Evolutionary conservation across 2,329 filamentous ascomycete genomes (phyloP).

Genomic region (Colletotrichum sp.): DNA sequence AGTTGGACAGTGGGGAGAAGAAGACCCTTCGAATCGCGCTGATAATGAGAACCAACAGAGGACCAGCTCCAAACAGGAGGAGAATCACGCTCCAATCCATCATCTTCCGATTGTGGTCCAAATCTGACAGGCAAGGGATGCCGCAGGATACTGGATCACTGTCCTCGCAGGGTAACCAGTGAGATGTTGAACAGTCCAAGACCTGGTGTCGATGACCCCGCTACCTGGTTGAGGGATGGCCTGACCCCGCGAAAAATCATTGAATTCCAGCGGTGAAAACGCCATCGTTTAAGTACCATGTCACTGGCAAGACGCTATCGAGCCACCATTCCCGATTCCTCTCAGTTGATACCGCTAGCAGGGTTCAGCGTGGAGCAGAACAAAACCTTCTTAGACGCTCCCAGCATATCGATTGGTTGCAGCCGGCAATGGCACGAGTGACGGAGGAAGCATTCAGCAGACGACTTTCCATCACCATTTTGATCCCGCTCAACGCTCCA

Average conservation of each 20-base stretch:
- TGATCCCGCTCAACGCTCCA: neutral
- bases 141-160: neutral
- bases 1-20: neutral
- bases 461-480: neutral
- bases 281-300: neutral
- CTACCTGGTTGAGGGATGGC: neutral
- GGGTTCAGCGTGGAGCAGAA: neutral
- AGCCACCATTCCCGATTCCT: neutral
- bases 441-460: neutral
- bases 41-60: neutral
- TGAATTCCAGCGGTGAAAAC: neutral
- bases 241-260: neutral
- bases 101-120: neutral
- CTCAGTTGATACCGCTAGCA: neutral
- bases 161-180: neutral
- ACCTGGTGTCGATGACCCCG: neutral
- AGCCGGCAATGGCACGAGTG: neutral
- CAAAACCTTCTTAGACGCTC: neutral
- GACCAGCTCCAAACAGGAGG: slow-evolving; percentile 21
- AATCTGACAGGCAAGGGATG: neutral
- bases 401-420: neutral
- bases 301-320: neutral
- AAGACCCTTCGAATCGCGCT: neutral
- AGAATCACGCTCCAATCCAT: neutral
- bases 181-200: neutral